Evolutionary conservation across 176 grass and related monocot species (phyloP).

Genomic region (Bonia amplexicaulis): DNA sequence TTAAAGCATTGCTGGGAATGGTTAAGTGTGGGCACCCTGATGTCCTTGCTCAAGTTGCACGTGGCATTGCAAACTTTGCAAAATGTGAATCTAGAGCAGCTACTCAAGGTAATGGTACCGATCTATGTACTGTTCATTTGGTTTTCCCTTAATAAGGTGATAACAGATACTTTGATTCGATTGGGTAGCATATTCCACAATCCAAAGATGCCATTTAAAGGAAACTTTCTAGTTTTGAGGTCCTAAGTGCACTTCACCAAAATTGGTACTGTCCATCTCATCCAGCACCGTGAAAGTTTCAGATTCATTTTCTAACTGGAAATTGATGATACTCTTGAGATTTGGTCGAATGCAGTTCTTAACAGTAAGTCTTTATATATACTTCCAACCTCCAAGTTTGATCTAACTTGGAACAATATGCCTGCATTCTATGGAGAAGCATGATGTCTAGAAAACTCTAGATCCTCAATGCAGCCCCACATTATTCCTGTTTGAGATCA

Average conservation of each 20-base stretch:
- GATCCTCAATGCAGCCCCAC: not conserved
- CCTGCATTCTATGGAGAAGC: not conserved
- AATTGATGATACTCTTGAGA: not conserved
- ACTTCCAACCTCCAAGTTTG: not conserved
- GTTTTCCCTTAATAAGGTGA: not conserved
- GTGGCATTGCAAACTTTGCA: constrained; percentile 98
- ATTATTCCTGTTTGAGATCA: not conserved
- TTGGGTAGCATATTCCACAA: not conserved
- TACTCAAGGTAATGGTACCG: constrained; percentile 71
- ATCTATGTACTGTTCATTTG: not conserved
- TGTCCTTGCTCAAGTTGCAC: constrained; percentile 98
- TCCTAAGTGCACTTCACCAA: not conserved
- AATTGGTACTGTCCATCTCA: not conserved
- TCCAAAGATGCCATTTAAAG: not conserved
- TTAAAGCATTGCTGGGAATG: constrained; percentile 98
- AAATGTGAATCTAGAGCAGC: constrained; percentile 96
- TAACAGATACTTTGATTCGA: not conserved
- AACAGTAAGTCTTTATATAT: not conserved
- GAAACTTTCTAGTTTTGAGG: not conserved
- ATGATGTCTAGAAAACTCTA: constrained; percentile 19
- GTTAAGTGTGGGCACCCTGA: constrained; percentile 93
- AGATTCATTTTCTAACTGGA: not conserved
- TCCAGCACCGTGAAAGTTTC: not conserved
- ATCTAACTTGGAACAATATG: not conserved
- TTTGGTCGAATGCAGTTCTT: not conserved